A percentile compares a stretch with the other conserved stretches of the same genome.
Evolutionary conservation across 768 basidiomycete genomes (phyloP).

Genomic region (Lactarius hatsudake): DNA sequence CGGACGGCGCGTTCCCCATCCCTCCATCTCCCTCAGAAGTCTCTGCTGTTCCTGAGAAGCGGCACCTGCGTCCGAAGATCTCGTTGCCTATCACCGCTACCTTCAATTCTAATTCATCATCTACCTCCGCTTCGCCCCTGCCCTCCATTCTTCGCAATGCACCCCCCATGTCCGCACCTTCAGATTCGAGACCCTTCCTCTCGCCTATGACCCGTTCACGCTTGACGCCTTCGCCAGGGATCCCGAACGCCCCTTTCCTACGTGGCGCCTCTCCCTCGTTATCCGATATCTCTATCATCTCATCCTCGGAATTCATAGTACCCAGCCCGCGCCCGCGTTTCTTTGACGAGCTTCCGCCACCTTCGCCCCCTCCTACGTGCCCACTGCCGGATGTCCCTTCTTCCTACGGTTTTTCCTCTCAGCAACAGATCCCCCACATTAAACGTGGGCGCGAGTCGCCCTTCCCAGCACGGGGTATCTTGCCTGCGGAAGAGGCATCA

Average conservation of each 20-base stretch:
- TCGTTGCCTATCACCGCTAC: conserved; percentile 1
- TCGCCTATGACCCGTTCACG: neutral
- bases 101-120: neutral
- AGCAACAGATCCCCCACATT: conserved; percentile 20
- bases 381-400: conserved; percentile 23
- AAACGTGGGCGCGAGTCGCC: conserved; percentile 50
- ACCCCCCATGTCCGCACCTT: neutral
- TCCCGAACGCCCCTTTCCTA: conserved; percentile 3
- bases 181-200: conserved; percentile 8
- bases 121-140: neutral
- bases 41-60: neutral
- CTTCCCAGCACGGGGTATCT: conserved; percentile 48
- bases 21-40: neutral
- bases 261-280: conserved; percentile 10
- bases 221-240: conserved; percentile 10
- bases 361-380: conserved; percentile 26
- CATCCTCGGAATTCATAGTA: conserved; percentile 25
- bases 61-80: conserved; percentile 8
- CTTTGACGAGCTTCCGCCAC: conserved; percentile 26
- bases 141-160: neutral
- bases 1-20: conserved; percentile 2
- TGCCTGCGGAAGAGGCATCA: conserved; percentile 30
- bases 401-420: conserved; percentile 16
- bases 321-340: conserved; percentile 24
- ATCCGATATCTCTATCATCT: conserved; percentile 21